Evolutionary conservation across 768 basidiomycete species (phyloP), one percentile per base, ranked within the genome.

Genomic region (Suillus hirtellus): DNA sequence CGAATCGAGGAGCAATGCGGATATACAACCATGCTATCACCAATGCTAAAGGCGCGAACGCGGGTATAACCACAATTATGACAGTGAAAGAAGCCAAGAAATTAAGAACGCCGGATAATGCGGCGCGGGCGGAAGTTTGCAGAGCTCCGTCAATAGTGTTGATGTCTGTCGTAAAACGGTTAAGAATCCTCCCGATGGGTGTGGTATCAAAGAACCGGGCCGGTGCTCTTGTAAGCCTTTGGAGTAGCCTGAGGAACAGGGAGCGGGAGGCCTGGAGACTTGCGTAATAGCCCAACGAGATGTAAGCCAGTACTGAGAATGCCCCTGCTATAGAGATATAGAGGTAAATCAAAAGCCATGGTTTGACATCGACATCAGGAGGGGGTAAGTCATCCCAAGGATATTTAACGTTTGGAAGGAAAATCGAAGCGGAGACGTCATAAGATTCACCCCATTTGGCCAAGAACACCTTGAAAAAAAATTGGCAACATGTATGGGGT

Each of bases 131-230:
- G 7, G 87, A 88, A 59, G 74, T 75, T 67, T 87, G 83, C 1
- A 91, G 77, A 0, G 83, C 80, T 7, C 83, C 80, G 70, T 94
- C 92, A 49, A 93, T 86, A 6, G 87, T 87, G 59, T 86, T 87
- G 69, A 93, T 88, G 67, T 93, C 90, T 8, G 84, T 82, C 15
- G 89, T 89, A 70, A 94, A 90, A 19, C 93, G 84, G 69, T 93
- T 93, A 44, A 91, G 80, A 67, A 94, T 89, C 9, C 90, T 79
- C 11, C 92, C 92, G 44, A 89, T 85, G 1, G 90, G 90, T 4
- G 89, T 91, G 44, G 82, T 78, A 68, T 91, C 90, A 73, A 89
- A 91, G 72, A 90, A 89, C 2, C 88, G 84, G 27, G 83, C 78
- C 2, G 89, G 89, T 0, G 89, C 89, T 46, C 85, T 78, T 8